These are phyloP conservation scores for Coffea humblotiana DNA, from an alignment of 305 asterid genomes.

Conservation along the genomic window DNA sequence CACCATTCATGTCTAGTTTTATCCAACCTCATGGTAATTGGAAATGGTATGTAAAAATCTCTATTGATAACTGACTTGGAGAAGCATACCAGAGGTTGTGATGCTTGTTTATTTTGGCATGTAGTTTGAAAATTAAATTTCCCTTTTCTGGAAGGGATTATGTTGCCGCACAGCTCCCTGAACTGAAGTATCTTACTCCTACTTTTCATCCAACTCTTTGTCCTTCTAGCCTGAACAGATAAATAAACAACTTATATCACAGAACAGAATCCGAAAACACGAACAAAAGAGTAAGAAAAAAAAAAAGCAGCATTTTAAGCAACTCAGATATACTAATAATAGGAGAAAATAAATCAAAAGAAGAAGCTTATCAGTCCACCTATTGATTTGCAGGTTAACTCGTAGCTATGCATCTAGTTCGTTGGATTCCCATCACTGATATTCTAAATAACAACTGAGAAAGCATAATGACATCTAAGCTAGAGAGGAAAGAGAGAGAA, in stretches of 20 bases:
- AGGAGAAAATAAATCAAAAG: background rate
- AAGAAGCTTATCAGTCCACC: background rate
- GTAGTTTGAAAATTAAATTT: conserved; percentile 62
- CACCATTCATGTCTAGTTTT: background rate
- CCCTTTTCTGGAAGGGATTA: conserved; percentile 47
- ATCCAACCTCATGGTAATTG: background rate
- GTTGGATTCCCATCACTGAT: background rate
- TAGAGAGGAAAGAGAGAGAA: too few species aligned
- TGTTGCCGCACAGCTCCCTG: conserved; percentile 71
- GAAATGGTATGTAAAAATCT: background rate
- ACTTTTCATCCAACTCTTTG: conserved; percentile 26
- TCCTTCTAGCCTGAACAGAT: conserved; percentile 38
- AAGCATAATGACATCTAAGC: background rate
- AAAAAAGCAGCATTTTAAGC: background rate
- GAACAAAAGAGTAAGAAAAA: background rate
- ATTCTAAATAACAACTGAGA: too few species aligned
- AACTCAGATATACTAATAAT: background rate
- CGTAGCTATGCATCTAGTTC: background rate
- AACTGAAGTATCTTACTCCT: conserved; percentile 55
- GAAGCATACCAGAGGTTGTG: conserved; percentile 60
- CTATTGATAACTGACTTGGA: background rate
- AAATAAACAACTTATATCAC: conserved; percentile 10
- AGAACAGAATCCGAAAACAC: background rate
- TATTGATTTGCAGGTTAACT: background rate
- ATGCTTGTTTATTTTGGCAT: conserved; percentile 57